These are phyloP conservation scores for Ramularia collo-cygni DNA, from an alignment of 2,329 filamentous ascomycete genomes.

Conservation along the genomic window DNA sequence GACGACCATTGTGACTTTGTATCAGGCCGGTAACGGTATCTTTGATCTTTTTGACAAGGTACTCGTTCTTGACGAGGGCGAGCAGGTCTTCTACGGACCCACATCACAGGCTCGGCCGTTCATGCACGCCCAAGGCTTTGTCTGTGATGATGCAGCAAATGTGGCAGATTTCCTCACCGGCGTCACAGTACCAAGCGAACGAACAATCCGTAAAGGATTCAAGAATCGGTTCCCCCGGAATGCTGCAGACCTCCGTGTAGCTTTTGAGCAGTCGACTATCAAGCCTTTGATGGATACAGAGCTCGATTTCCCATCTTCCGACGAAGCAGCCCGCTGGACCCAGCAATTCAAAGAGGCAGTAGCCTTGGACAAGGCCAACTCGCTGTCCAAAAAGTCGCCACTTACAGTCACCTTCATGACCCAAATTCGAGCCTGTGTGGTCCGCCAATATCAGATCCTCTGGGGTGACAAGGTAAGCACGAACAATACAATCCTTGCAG, in stretches of 20 bases:
- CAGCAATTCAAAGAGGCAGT: conserved; percentile 49
- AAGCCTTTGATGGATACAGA: conserved; percentile 46
- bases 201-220: conserved; percentile 23
- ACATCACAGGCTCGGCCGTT: conserved; percentile 52
- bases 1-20: conserved; percentile 56
- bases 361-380: conserved; percentile 46
- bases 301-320: conserved; percentile 49
- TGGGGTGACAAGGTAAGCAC: conserved; percentile 47
- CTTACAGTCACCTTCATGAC: conserved; percentile 48
- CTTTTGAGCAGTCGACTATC: conserved; percentile 47
- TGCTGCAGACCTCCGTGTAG: conserved; percentile 36
- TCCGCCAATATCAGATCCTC: conserved; percentile 61
- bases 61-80: conserved; percentile 58
- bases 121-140: conserved; percentile 58
- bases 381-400: conserved; percentile 45
- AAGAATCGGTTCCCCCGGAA: conserved; percentile 38
- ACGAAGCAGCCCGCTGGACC: conserved; percentile 44
- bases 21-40: conserved; percentile 63
- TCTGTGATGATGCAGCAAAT: conserved; percentile 55
- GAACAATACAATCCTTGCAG: too few species aligned
- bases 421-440: conserved; percentile 39
- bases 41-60: conserved; percentile 65
- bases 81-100: conserved; percentile 59
- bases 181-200: conserved; percentile 50
- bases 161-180: conserved; percentile 59